Evolutionary conservation across 331 rosid genomes (phyloP), one percentile per base, ranked within the genome.

Genomic region (Ulmus americana): DNA sequence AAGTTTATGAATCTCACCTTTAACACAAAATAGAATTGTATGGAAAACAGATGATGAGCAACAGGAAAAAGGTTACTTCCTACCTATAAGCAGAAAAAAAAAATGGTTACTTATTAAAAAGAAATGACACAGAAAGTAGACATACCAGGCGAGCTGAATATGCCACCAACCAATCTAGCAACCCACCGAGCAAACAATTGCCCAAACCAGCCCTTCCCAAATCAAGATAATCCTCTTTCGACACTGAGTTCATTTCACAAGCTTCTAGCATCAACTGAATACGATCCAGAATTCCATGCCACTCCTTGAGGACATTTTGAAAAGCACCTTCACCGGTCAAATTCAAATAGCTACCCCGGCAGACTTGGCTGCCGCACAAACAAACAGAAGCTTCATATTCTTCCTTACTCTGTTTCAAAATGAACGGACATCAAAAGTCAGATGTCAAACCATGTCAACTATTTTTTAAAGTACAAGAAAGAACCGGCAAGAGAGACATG

Each of bases 301-400:
- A 82, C 69, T 94, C 95, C 83, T 90, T 84, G 75, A 90, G 72
- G 66, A 94, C 98, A 90, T 90, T 90, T 61, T 79, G 86, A 76
- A 90, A 94, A 61, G 99, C 97, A 57, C 90, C 99, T 82, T 94
- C 99, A 43, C 97, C 99, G 6, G 97, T 87, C 77, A 94, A 84
- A 82, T 94, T 94, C 74, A 94, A 73, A 79, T 94, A 94, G 82
- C 99, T 94, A 39, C 99, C 99, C 45, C 99, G 85, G 75, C 99
- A 94, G 61, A 90, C 96, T 90, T 87, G 99, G 74, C 99, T 94
- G 52, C 99, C 99, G 79, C 99, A 94, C 79, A 94, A 83, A 82
- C 99, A 94, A 61, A 94, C 99, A 0, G 99, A 94, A 10, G 95
- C 99, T 80, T 90, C 97, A 62, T 94, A 94, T 77, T 94, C 99